Evolutionary conservation across 371 early-diverging fungal genomes (phyloP).

Genomic region (Smittium mucronatum): DNA sequence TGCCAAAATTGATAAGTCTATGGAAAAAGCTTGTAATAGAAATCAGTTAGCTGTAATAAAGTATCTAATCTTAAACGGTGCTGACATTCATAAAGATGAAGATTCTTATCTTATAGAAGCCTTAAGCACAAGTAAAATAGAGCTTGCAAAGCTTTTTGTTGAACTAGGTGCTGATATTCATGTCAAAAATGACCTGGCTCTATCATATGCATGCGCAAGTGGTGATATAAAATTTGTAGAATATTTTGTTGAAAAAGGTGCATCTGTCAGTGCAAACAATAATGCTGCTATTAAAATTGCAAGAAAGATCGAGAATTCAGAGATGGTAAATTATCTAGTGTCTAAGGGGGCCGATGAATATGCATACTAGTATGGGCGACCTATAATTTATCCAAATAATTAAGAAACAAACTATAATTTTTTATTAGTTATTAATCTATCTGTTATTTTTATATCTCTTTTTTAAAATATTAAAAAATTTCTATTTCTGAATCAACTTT

Average conservation of each 20-base stretch:
- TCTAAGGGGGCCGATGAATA: not conserved
- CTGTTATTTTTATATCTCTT: no score
- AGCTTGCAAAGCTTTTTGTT: not conserved
- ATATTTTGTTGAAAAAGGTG: not conserved
- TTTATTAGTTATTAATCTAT: no score
- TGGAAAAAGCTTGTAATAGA: not conserved
- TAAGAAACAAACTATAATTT: no score
- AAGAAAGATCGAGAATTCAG: conserved; percentile 1
- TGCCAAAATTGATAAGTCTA: not conserved
- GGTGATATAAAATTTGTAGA: not conserved
- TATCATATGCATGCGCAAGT: not conserved
- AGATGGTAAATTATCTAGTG: not conserved
- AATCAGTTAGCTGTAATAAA: not conserved
- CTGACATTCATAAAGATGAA: not conserved
- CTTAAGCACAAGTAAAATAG: not conserved
- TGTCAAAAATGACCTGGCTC: not conserved
- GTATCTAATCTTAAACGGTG: not conserved
- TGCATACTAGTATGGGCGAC: not conserved
- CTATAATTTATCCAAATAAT: no score
- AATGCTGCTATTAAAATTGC: not conserved
- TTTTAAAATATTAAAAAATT: no score
- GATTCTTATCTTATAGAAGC: not conserved
- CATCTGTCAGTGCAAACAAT: not conserved
- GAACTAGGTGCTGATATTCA: not conserved
- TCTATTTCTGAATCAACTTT: no score